A percentile compares a stretch with the other conserved stretches of the same genome.
Conservation (phyloP, 345 rosid genomes). For the Gynandropsis gynandra region DNA sequence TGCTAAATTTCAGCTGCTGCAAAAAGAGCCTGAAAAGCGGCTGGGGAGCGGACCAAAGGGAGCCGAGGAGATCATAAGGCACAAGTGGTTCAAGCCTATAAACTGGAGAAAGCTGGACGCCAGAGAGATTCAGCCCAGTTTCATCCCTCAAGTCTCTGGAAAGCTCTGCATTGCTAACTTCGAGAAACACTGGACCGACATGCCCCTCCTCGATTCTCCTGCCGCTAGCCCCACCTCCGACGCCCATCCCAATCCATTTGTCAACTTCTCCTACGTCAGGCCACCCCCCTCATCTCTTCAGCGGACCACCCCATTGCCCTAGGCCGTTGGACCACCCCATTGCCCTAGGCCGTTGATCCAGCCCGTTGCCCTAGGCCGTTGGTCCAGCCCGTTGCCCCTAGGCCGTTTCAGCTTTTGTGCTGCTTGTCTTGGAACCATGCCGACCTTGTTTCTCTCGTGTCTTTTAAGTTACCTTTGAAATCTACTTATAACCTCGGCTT, state of each 20-base stretch:
- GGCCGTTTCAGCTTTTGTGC: too few species aligned
- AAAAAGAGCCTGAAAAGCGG: constrained; percentile 66
- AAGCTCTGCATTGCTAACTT: constrained; percentile 82
- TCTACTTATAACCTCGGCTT: too few species aligned
- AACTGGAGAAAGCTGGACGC: constrained; percentile 87
- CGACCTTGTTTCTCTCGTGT: too few species aligned
- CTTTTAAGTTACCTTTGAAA: too few species aligned
- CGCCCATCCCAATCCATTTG: constrained; percentile 53
- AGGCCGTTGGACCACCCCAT: constrained; percentile 28
- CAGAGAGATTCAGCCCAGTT: constrained; percentile 70
- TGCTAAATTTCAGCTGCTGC: constrained; percentile 42
- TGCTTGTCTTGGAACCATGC: too few species aligned
- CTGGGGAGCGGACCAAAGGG: constrained; percentile 66
- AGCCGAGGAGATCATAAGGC: constrained; percentile 58
- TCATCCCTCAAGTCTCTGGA: constrained; percentile 73
- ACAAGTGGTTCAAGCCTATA: constrained; percentile 79
- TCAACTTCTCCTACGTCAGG: constrained; percentile 60
- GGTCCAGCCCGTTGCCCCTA: constrained; percentile 24
- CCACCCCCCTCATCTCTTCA: constrained; percentile 52
- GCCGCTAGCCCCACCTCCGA: constrained; percentile 63
- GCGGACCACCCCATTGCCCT: constrained; percentile 22
- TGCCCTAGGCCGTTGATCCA: constrained; percentile 20
- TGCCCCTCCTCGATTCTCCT: constrained; percentile 71
- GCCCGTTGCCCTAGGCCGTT: constrained; percentile 26
- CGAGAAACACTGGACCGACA: constrained; percentile 78